Percentiles rank a stretch among this genome's conserved stretches.
These are phyloP conservation scores for Kernera saxatilis DNA, from an alignment of 345 rosid species.

Conservation along the genomic window DNA sequence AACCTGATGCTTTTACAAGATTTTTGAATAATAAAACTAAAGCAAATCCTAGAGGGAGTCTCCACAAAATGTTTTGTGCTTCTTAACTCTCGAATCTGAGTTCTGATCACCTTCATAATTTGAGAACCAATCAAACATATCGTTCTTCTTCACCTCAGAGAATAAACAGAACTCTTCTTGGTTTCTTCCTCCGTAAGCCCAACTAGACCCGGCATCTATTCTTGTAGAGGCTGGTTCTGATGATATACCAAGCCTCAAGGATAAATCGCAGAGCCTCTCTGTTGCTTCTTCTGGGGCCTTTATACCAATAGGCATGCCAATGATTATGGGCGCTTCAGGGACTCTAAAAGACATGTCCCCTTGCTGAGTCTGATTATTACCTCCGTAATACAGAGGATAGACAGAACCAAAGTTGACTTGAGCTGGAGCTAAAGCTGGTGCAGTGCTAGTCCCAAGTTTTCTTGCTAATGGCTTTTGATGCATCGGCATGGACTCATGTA, in stretches of 20 bases:
- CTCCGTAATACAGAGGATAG: conserved; percentile 69
- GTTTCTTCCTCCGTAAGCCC: conserved; percentile 31
- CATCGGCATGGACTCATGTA: conserved; percentile 37
- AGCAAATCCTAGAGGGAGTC: conserved; percentile 24
- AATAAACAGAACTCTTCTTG: conserved; percentile 55
- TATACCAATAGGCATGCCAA: conserved; percentile 68
- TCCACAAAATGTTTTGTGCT: conserved; percentile 42
- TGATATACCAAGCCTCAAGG: conserved; percentile 68
- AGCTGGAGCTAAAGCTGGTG: neutral
- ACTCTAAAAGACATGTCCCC: conserved; percentile 32
- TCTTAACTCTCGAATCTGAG: conserved; percentile 39
- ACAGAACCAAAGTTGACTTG: conserved; percentile 43
- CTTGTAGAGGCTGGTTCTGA: conserved; percentile 42
- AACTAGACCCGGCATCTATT: conserved; percentile 37
- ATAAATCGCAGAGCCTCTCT: conserved; percentile 61
- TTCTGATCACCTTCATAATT: conserved; percentile 34
- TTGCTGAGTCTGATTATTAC: conserved; percentile 36
- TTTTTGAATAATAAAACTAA: neutral
- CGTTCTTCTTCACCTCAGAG: conserved; percentile 41
- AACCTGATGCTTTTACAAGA: conserved; percentile 20
- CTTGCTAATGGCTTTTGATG: conserved; percentile 25
- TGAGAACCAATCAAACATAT: conserved; percentile 33
- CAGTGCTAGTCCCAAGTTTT: conserved; percentile 33
- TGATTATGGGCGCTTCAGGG: conserved; percentile 42
- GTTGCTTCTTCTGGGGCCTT: conserved; percentile 38